Percentiles rank a stretch among this genome's conserved stretches.
Evolutionary conservation across 1,139 yeast genomes (phyloP).

Genomic region (Torulaspora globosa): DNA sequence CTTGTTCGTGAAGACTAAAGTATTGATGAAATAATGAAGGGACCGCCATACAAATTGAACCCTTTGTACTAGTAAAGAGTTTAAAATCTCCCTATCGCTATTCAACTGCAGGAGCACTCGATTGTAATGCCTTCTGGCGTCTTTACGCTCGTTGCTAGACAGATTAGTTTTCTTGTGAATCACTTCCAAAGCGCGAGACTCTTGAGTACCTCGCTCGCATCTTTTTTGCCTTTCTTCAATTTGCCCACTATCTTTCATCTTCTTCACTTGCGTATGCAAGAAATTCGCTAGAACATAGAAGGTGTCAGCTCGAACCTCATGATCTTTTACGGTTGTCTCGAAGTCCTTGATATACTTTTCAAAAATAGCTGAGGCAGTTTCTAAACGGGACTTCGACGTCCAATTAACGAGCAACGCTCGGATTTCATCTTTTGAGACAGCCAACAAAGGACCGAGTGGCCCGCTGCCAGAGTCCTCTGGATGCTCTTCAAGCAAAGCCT

Average conservation of each 20-base stretch:
- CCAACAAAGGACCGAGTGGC: conserved; percentile 26
- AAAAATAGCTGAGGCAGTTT: conserved; percentile 56
- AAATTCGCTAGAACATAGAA: conserved; percentile 66
- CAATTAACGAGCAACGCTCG: conserved; percentile 61
- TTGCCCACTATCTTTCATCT: conserved; percentile 44
- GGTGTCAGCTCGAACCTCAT: conserved; percentile 41
- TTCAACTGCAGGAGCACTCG: conserved; percentile 47
- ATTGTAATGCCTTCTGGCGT: conserved; percentile 49
- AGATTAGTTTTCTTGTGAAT: conserved; percentile 43
- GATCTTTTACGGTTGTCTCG: conserved; percentile 32
- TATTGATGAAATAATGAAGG: conserved; percentile 54
- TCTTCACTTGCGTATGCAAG: conserved; percentile 63
- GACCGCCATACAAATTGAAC: conserved; percentile 52
- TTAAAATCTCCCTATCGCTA: conserved; percentile 49
- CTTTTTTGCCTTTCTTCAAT: conserved; percentile 43
- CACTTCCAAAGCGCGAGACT: conserved; percentile 46
- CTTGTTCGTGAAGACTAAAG: conserved; percentile 46
- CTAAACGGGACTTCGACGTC: conserved; percentile 68
- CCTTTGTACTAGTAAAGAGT: conserved; percentile 40
- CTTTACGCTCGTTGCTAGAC: conserved; percentile 45
- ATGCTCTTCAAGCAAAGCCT: conserved; percentile 14
- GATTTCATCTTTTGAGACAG: conserved; percentile 38
- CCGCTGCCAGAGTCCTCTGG: conserved; percentile 1
- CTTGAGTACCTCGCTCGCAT: conserved; percentile 42
- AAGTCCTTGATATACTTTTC: conserved; percentile 49